Evolutionary conservation across 2,329 filamentous ascomycete species (phyloP).

Genomic region (Zymoseptoria ardabiliae): DNA sequence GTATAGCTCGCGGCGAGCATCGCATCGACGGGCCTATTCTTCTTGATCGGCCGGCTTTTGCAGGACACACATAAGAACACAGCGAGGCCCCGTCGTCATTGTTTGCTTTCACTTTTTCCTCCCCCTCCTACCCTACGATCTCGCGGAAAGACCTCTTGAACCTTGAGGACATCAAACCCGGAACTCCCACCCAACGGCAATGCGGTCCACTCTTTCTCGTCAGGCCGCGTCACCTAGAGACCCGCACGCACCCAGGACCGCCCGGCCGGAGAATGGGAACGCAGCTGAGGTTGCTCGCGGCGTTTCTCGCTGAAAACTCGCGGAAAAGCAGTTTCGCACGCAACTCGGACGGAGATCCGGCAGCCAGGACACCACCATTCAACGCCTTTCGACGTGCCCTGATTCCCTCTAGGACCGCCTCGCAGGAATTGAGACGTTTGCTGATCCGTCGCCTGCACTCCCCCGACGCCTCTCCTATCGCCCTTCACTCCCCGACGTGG

Average conservation of each 20-base stretch:
- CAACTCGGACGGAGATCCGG: neutral
- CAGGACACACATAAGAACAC: neutral
- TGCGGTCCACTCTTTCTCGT: neutral
- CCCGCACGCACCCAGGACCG: neutral
- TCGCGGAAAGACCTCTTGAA: neutral
- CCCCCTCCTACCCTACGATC: neutral
- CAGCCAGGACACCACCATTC: neutral
- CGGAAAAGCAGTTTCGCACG: neutral
- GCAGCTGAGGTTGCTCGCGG: neutral
- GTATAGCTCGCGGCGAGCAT: constrained; percentile 3
- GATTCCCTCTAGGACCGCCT: neutral
- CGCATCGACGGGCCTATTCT: constrained; percentile 1
- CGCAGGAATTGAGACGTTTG: neutral
- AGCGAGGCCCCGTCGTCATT: neutral
- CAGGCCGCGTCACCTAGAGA: neutral
- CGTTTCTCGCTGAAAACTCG: neutral
- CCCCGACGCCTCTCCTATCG: neutral
- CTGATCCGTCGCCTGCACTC: neutral
- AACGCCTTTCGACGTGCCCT: neutral
- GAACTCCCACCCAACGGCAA: neutral
- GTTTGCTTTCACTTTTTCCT: neutral
- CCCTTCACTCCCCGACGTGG: neutral
- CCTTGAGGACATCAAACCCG: neutral
- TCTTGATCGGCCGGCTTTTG: neutral
- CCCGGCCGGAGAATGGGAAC: neutral